These are phyloP conservation scores for Phellopilus nigrolimitatus DNA, from an alignment of 1,284 basidiomycete species.

Conservation along the genomic window DNA sequence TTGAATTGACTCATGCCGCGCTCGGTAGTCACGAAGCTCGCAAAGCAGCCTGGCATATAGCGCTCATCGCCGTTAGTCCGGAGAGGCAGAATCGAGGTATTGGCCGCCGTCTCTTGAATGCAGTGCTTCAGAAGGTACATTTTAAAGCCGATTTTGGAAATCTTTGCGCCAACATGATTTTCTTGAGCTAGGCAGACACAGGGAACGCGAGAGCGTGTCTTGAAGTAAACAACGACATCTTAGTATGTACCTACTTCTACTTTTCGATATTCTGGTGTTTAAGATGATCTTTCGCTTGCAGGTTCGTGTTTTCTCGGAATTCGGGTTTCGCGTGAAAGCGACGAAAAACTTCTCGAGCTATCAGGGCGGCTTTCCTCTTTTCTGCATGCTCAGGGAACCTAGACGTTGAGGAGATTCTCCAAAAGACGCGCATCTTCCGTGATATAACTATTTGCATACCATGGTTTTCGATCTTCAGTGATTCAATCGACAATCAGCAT, in stretches of 20 bases:
- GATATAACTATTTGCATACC: too few species aligned
- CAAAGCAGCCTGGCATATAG: constrained; percentile 15
- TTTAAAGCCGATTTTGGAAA: background rate
- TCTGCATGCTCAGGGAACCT: constrained; percentile 18
- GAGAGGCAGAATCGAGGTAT: constrained; percentile 16
- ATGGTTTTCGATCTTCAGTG: background rate
- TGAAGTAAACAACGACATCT: constrained; percentile 13
- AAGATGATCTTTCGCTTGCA: background rate
- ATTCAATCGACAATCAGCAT: too few species aligned
- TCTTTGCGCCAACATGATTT: background rate
- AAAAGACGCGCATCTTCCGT: too few species aligned
- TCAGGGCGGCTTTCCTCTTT: constrained; percentile 20
- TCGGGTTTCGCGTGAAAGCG: constrained; percentile 13
- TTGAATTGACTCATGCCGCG: constrained; percentile 11
- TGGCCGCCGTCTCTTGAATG: constrained; percentile 15
- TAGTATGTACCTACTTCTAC: constrained; percentile 8
- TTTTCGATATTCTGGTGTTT: background rate
- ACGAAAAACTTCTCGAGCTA: constrained; percentile 20
- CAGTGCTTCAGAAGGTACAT: constrained; percentile 13
- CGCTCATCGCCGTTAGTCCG: constrained; percentile 13
- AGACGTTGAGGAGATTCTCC: too few species aligned
- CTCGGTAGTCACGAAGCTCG: constrained; percentile 14
- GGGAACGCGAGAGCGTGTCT: constrained; percentile 10
- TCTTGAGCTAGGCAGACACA: constrained; percentile 12
- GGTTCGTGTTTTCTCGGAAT: constrained; percentile 16